phyloP scores from a whole-genome alignment of 306 rosid genomes.

The Fragaria vesca region DNA sequence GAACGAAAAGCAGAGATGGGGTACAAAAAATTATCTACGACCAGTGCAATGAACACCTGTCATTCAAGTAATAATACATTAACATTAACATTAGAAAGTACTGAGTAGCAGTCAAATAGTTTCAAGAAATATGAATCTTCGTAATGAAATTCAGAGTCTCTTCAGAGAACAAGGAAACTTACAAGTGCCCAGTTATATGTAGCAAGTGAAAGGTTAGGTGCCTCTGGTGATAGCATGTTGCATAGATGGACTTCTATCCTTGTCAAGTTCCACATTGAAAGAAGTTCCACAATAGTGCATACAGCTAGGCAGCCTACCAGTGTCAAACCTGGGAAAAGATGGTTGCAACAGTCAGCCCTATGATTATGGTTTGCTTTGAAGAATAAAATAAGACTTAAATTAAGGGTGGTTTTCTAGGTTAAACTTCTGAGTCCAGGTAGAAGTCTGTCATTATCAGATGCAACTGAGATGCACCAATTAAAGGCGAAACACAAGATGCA shows the following conservation, averaged over 20 bases:
- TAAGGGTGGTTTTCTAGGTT: constrained; percentile 11
- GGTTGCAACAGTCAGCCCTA: constrained; percentile 25
- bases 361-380: neutral
- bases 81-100: constrained; percentile 29
- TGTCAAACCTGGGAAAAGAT: constrained; percentile 58
- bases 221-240: constrained; percentile 92
- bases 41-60: constrained; percentile 92
- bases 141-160: neutral
- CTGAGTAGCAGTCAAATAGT: constrained; percentile 7
- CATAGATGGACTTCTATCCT: constrained; percentile 91
- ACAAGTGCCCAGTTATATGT: constrained; percentile 87
- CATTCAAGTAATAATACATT: constrained; percentile 19
- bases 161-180: constrained; percentile 34
- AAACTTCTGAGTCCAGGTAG: neutral
- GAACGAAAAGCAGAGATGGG: constrained; percentile 87
- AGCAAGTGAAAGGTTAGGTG: constrained; percentile 73
- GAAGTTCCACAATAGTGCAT: constrained; percentile 73
- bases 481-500: constrained; percentile 2
- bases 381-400: neutral
- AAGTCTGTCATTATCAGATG: neutral
- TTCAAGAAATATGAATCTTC: neutral
- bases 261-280: constrained; percentile 99
- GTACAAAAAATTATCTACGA: constrained; percentile 90
- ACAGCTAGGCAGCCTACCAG: constrained; percentile 49
- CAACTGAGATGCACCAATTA: neutral